Base-by-base conservation (phyloP, 1,139 yeast species). In the Debaryomyces udenii region DNA sequence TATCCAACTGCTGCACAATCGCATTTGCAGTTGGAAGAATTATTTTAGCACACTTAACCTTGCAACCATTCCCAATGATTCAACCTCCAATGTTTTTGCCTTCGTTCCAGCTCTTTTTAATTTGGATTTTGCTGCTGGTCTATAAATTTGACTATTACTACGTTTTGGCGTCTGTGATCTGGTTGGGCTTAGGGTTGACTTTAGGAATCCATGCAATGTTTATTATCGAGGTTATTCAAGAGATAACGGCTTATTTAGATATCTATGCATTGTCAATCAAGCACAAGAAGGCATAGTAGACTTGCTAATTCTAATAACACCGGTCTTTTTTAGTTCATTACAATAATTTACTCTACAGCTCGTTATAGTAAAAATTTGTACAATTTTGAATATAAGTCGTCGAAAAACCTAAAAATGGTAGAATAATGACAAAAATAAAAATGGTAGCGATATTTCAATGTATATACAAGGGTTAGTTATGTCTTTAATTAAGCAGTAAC, bases 21-120 rank as follows among this genome's bases (percentile, higher is more conserved):
- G 96, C 98, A 0, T 85, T 88, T 55, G 73, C 81, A 2, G 97
- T 91, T 15, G 98, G 98, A 3, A 78, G 95, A 58, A 88, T 91
- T 52, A 91, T 91, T 55, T 74, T 87, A 44, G 94, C 90, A 3
- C 97, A 91, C 62, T 80, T 91, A 55, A 89, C 97, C 0, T 66
- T 77, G 43, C 96, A 88, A 57, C 56, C 66, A 3, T 91, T 86
- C 72, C 98, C 98, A 37, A 66, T 72, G 60, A 52, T 76, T 45
- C 87, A 88, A 46, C 76, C 83, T 23, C 89, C 96, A 31, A 76
- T 83, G 75, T 69, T 79, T 37, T 68, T 85, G 23, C 96, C 97
- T 14, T 26, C 70, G 1, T 55, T 67, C 1, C 94, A 89, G 54
- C 57, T 82, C 24, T 31, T 71, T 1, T 43, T 73, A 3, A 74